phyloP scores from a whole-genome alignment of 176 grass and related monocot genomes.

The Puya raimondii region DNA sequence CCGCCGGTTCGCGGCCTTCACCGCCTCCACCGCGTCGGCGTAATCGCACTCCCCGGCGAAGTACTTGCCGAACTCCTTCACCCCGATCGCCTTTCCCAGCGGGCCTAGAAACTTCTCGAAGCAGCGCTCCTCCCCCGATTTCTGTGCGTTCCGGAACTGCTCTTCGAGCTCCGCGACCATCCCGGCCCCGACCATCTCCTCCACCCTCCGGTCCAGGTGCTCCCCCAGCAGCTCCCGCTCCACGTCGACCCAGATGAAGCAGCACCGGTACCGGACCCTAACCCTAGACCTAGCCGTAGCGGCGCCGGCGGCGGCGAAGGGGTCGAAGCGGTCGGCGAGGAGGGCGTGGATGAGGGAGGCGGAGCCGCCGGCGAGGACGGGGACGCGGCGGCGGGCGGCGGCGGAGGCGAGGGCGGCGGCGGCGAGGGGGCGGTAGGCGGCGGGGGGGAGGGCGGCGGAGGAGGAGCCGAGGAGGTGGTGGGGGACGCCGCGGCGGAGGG shows the following conservation, averaged over 20 bases:
- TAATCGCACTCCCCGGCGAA: slow-evolving; percentile 11
- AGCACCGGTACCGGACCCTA: slow-evolving; percentile 36
- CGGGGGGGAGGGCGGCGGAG: slow-evolving; percentile 33
- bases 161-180: slow-evolving; percentile 57
- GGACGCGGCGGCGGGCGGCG: slow-evolving; percentile 9
- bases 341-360: slow-evolving; percentile 73
- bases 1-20: slow-evolving; percentile 52
- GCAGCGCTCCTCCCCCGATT: slow-evolving; percentile 17
- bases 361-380: slow-evolving; percentile 64
- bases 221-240: slow-evolving; percentile 33
- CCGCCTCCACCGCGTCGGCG: slow-evolving; percentile 35
- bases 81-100: slow-evolving; percentile 69
- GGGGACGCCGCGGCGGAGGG: slow-evolving; percentile 47
- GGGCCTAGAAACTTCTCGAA: slow-evolving; percentile 3
- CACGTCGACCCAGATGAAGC: slow-evolving; percentile 70
- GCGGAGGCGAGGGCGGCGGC: slow-evolving; percentile 14
- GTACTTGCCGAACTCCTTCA: slow-evolving; percentile 51
- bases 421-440: slow-evolving; percentile 31
- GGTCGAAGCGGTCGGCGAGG: slow-evolving; percentile 28
- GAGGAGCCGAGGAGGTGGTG: slow-evolving; percentile 65
- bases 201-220: slow-evolving; percentile 60
- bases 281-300: too few species aligned
- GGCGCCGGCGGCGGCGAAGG: slow-evolving; percentile 17
- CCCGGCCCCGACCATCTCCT: slow-evolving; percentile 55
- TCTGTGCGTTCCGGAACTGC: slow-evolving; percentile 32